Percentiles rank a stretch among this genome's conserved stretches.
Conservation (phyloP, 768 basidiomycete genomes). For the Phaeolepiota aurea region DNA sequence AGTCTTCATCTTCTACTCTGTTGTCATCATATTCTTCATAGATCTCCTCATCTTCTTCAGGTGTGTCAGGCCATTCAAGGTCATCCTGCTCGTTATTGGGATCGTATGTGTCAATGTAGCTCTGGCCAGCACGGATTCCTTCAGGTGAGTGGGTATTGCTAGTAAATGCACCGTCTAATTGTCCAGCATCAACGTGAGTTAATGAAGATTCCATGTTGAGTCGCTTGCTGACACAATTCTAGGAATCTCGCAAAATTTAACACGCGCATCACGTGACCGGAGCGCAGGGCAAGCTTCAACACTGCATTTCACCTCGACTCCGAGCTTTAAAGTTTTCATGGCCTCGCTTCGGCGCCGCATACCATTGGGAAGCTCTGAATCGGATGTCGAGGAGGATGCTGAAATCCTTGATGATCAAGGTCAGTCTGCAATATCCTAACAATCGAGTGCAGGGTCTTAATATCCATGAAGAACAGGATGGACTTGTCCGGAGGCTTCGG, state of each 20-base stretch:
- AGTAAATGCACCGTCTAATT: constrained; percentile 55
- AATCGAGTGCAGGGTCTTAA: no score
- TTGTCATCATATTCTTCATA: constrained; percentile 47
- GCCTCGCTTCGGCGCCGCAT: constrained; percentile 33
- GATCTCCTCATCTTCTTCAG: constrained; percentile 30
- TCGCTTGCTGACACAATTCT: constrained; percentile 4
- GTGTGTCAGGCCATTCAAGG: constrained; percentile 20
- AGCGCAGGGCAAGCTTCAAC: no score
- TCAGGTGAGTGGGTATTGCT: constrained; percentile 7
- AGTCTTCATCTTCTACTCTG: constrained; percentile 80
- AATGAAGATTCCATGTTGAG: constrained; percentile 22
- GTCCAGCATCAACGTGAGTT: constrained; percentile 33
- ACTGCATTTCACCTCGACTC: no score
- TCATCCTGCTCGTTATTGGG: constrained; percentile 27
- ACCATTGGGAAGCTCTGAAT: constrained; percentile 37
- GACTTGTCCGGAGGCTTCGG: constrained; percentile 41
- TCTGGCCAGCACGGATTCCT: constrained; percentile 18
- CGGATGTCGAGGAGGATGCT: constrained; percentile 19
- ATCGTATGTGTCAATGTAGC: constrained; percentile 36
- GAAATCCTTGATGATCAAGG: constrained; percentile 48
- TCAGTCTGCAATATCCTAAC: no score
- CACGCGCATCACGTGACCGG: no score
- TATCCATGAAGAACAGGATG: constrained; percentile 60
- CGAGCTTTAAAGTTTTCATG: no score
- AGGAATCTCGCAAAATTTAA: constrained; percentile 2